Percentiles rank a stretch among this genome's conserved stretches.
Evolutionary conservation across 148 eudicot genomes (phyloP).

Genomic region (Nyssa sinensis): DNA sequence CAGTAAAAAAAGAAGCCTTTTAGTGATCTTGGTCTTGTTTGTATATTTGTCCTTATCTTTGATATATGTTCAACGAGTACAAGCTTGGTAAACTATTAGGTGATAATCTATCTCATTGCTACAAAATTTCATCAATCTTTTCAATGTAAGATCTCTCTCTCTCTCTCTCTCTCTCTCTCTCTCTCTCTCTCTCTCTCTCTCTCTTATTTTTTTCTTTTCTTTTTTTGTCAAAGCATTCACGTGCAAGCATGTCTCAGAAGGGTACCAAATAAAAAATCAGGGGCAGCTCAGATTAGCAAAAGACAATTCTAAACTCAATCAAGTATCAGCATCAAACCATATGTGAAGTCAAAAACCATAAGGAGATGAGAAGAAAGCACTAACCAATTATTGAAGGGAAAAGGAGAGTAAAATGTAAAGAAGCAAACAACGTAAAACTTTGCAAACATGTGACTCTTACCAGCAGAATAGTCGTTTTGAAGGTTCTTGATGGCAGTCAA

Average conservation of each 20-base stretch:
- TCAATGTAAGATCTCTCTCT: too few relatives aligned
- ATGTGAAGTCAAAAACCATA: background rate
- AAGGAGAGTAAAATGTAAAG: too few relatives aligned
- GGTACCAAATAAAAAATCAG: background rate
- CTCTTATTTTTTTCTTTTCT: too few relatives aligned
- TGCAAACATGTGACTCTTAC: slow-evolving; percentile 29
- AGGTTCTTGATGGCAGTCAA: slow-evolving; percentile 48
- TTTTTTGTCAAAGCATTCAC: too few relatives aligned
- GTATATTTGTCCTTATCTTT: background rate
- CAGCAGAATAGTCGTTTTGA: slow-evolving; percentile 51
- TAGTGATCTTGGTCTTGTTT: background rate
- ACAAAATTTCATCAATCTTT: background rate
- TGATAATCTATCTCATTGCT: background rate
- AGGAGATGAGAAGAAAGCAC: background rate
- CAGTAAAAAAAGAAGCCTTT: background rate
- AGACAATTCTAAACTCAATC: background rate
- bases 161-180: too few relatives aligned
- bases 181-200: too few relatives aligned
- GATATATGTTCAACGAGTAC: background rate
- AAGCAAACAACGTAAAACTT: background rate
- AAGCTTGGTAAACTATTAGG: background rate
- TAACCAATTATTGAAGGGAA: too few relatives aligned
- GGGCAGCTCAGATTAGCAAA: background rate
- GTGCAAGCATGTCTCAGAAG: background rate
- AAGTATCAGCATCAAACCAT: background rate